A percentile compares a stretch with the other conserved stretches of the same genome.
These are phyloP conservation scores for Dictyostelium intermedium DNA, from an alignment of 78 protist species.

Conservation along the genomic window DNA sequence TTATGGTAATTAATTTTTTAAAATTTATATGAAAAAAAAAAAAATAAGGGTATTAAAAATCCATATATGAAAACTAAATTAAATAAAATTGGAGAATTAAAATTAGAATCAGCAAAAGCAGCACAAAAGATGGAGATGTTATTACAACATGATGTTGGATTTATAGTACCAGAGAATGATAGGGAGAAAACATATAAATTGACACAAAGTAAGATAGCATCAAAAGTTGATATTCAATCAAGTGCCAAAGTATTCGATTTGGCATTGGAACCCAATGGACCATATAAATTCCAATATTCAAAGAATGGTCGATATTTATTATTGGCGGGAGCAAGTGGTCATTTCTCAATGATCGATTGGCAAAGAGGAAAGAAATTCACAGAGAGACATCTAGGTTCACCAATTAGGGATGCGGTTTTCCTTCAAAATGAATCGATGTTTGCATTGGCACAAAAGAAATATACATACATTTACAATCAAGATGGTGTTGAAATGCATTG, in stretches of 20 bases:
- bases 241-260: slow-evolving; percentile 82
- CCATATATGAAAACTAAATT: slow-evolving; percentile 26
- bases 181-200: slow-evolving; percentile 88
- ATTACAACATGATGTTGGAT: slow-evolving; percentile 20
- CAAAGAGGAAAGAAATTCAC: slow-evolving; percentile 29
- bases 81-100: background rate
- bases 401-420: slow-evolving; percentile 88
- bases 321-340: slow-evolving; percentile 96
- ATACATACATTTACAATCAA: slow-evolving; percentile 92
- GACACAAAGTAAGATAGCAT: slow-evolving; percentile 78
- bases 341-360: slow-evolving; percentile 94
- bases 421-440: slow-evolving; percentile 94
- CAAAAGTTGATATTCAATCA: slow-evolving; percentile 83
- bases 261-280: slow-evolving; percentile 85
- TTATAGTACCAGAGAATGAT: slow-evolving; percentile 90
- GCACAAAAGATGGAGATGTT: slow-evolving; percentile 38
- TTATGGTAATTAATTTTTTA: background rate
- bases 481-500: slow-evolving; percentile 96
- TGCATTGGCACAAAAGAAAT: slow-evolving; percentile 97
- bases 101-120: slow-evolving; percentile 29
- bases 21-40: background rate
- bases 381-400: slow-evolving; percentile 90
- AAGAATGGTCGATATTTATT: slow-evolving; percentile 89
- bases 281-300: slow-evolving; percentile 87
- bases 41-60: slow-evolving; percentile 47